phyloP scores from a whole-genome alignment of 768 basidiomycete species.

The Boletus reticulatus region DNA sequence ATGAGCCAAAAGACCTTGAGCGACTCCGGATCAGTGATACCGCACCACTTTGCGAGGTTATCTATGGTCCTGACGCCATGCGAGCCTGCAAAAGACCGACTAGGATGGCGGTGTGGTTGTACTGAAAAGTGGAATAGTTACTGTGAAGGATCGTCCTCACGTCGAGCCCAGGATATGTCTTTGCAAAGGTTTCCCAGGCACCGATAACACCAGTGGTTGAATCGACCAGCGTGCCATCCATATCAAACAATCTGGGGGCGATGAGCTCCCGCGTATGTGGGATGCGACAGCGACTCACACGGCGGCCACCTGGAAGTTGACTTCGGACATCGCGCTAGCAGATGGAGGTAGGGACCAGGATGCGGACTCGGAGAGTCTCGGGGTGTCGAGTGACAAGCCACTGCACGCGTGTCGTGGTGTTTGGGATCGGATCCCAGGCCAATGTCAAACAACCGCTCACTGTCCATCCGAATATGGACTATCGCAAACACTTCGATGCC shows the following conservation, averaged over 20 bases:
- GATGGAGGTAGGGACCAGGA: background rate
- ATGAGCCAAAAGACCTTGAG: constrained; percentile 51
- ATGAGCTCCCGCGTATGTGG: background rate
- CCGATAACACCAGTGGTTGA: constrained; percentile 80
- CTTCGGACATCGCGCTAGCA: constrained; percentile 29
- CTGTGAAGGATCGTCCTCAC: constrained; percentile 60
- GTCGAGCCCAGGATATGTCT: constrained; percentile 66
- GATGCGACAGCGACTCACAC: constrained; percentile 30
- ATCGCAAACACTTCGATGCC: constrained; percentile 52
- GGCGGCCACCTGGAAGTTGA: constrained; percentile 38
- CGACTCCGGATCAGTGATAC: constrained; percentile 61
- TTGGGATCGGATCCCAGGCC: constrained; percentile 37
- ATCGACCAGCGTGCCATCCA: constrained; percentile 83
- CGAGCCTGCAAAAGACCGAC: constrained; percentile 42
- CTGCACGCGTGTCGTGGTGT: constrained; percentile 15
- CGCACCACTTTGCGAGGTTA: constrained; percentile 71
- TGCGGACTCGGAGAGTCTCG: background rate
- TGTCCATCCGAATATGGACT: constrained; percentile 11
- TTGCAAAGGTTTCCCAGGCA: constrained; percentile 77
- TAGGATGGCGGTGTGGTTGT: background rate
- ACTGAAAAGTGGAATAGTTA: constrained; percentile 32
- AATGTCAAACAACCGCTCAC: constrained; percentile 39
- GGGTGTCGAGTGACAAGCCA: background rate
- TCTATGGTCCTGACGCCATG: constrained; percentile 87
- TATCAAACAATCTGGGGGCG: constrained; percentile 63